Conservation (phyloP, 768 basidiomycete genomes). For the Leccinum variicolor region DNA sequence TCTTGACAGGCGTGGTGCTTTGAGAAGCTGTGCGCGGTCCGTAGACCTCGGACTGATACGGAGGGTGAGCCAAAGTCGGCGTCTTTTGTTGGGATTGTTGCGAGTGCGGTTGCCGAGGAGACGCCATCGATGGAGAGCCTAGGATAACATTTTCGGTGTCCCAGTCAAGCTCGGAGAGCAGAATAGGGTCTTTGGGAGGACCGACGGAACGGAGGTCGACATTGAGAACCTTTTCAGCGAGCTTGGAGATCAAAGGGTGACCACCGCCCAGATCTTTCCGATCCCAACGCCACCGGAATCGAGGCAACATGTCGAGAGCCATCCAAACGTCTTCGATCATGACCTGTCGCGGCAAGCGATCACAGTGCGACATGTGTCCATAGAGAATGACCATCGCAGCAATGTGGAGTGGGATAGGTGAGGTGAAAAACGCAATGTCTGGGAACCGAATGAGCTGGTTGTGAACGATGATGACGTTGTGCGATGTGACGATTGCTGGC, state of each 20-base stretch:
- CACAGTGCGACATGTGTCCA: conserved; percentile 79
- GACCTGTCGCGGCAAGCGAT: conserved; percentile 57
- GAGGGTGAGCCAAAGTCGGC: conserved; percentile 34
- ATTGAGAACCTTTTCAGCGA: conserved; percentile 77
- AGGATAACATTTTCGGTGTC: conserved; percentile 37
- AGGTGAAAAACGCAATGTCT: conserved; percentile 84
- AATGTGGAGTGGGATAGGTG: conserved; percentile 85
- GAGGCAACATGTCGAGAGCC: conserved; percentile 84
- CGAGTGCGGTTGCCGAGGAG: conserved; percentile 26
- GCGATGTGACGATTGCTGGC: conserved; percentile 77
- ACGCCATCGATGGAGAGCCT: conserved; percentile 22
- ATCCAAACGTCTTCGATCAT: conserved; percentile 83
- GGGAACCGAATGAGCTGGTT: conserved; percentile 81
- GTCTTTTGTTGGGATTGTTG: conserved; percentile 34
- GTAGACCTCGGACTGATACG: conserved; percentile 35
- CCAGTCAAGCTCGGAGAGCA: conserved; percentile 45
- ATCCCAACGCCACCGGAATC: conserved; percentile 91
- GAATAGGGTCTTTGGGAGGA: conserved; percentile 37
- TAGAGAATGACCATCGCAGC: conserved; percentile 90
- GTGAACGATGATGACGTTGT: conserved; percentile 85
- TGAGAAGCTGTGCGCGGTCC: conserved; percentile 26
- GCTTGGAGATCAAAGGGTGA: conserved; percentile 79
- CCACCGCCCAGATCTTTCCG: conserved; percentile 76
- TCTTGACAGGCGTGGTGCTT: conserved; percentile 31
- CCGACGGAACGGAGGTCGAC: conserved; percentile 62